phyloP scores from a whole-genome alignment of 352 stramenopile species.

The Globisporangium middletonii region DNA sequence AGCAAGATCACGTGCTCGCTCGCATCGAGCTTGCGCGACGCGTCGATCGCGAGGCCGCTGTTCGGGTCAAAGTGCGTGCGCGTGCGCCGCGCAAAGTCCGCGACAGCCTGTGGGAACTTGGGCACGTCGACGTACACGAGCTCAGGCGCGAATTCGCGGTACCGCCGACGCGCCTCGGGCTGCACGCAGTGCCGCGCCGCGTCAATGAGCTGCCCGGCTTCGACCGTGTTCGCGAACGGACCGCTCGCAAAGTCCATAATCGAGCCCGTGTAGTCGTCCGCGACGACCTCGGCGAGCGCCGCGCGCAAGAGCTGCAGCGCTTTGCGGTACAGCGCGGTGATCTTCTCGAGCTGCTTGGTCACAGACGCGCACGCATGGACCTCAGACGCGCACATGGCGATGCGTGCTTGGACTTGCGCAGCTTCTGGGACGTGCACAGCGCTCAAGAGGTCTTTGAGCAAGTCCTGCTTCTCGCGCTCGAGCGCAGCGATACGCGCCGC shows the following conservation, averaged over 20 bases:
- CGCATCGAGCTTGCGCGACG: slow-evolving; percentile 48
- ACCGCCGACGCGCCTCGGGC: slow-evolving; percentile 61
- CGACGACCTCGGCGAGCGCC: slow-evolving; percentile 58
- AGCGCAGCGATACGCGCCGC: slow-evolving; percentile 35
- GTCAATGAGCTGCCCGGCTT: slow-evolving; percentile 65
- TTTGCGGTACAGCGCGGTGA: slow-evolving; percentile 47
- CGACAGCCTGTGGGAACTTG: slow-evolving; percentile 59
- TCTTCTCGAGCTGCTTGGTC: slow-evolving; percentile 60
- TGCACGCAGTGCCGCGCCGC: slow-evolving; percentile 53
- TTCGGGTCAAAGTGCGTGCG: slow-evolving; percentile 52
- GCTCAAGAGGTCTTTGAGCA: slow-evolving; percentile 38
- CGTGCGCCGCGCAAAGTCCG: slow-evolving; percentile 48
- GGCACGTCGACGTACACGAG: slow-evolving; percentile 42
- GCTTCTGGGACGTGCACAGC: slow-evolving; percentile 45
- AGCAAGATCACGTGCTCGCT: slow-evolving; percentile 70
- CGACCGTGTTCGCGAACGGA: slow-evolving; percentile 57
- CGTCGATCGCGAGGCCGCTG: slow-evolving; percentile 43
- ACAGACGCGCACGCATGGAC: slow-evolving; percentile 62
- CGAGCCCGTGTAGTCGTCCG: slow-evolving; percentile 56
- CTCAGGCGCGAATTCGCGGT: slow-evolving; percentile 45
- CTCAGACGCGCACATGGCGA: slow-evolving; percentile 71
- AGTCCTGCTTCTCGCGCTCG: slow-evolving; percentile 53
- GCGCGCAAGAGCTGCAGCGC: slow-evolving; percentile 59
- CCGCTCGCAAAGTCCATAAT: slow-evolving; percentile 66
- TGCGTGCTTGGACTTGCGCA: slow-evolving; percentile 60